Evolutionary conservation across 495 filamentous ascomycete genomes (phyloP), one percentile per base, ranked within the genome.

Genomic region (Mycothermus thermophilus): DNA sequence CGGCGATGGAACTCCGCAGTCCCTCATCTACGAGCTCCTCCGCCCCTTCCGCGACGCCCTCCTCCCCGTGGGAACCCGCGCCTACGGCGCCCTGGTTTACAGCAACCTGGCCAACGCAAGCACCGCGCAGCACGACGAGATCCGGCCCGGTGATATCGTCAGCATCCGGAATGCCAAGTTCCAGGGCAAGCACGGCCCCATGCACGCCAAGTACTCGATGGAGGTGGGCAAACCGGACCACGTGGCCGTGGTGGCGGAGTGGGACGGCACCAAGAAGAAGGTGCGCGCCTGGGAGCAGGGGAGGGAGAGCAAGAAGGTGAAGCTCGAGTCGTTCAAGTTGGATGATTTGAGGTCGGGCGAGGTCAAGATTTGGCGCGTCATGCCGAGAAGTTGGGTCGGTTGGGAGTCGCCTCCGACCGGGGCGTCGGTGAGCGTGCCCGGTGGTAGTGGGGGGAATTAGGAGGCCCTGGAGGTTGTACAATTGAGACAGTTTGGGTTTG

Each of bases 251-350:
- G 87, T 96, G n/a, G 71, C 85, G 8, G 90, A 97, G 52, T 97
- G 90, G 90, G 90, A 97, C 55, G 90, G 90, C 20, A 93, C 85
- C 17, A 93, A 95, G 69, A 95, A 94, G 73, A 93, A 94, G 69
- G 79, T 97, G 23, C 63, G 87, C 25, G 87, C 77, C 1, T 96
- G 83, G 81, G 90, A 97, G 51, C 90, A 97, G 51, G 90, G 88
- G 0, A 64, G 90, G 20, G 90, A 96, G 59, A 88, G 77, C 52
- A 90, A 79, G 62, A 96, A 95, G 64, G 81, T 92, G 24, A 92
- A 87, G 63, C 60, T 82, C 37, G 88, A 96, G 64, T 86, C 83
- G 55, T 96, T 82, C 54, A 86, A 87, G 62, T 65, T 97, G 33
- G 85, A 83, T 24, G 90, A 97, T 61, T 50, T 97, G 48, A 69